Evolutionary conservation across 306 rosid genomes (phyloP), one percentile per base, ranked within the genome.

Genomic region (Rosa persica): DNA sequence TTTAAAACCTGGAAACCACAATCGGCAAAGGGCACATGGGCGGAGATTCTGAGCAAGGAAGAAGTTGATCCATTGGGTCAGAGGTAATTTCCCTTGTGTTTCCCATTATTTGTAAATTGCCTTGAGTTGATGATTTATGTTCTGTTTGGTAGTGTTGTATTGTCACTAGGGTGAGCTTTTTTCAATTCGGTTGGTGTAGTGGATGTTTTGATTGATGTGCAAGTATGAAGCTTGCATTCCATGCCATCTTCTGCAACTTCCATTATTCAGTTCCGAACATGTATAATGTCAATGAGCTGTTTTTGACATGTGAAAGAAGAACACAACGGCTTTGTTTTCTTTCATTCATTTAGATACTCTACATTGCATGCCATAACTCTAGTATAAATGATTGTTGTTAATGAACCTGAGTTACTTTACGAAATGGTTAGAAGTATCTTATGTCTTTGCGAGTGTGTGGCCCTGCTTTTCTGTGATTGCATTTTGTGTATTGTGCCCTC

Each of bases 1-100:
- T 38, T 17, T 73, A 49, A 95, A 91, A 78, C 81, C 90, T 3
- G 97, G 93, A 75, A 83, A 88, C 82, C 81, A 83, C 70, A 90
- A 83, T 52, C 87, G 97, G 81, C 80, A 83, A n/a, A 82, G 93
- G 92, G 82, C 79, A 3, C 69, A 85, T 49, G 85, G 84, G 8
- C 82, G 97, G 52, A 87, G 92, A 62, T 92, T 67, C 30, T 67
- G 44, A 65, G 44, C 43, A 8, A 66, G 70, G 44, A 38, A 17
- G 48, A 66, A 25, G 78, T 44, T 60, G 78, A 20, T 62, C 44
- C 46, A 44, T 19, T 62, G 72, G 44, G 71, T 34, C 52, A 17
- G 72, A 76, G 79, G 79, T 76, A 30, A 43, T 39, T 42, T 42
- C 22, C 12, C 20, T 42, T 77, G 67, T 52, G 27, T 54, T 49